Base-by-base conservation (phyloP, 2,329 filamentous ascomycete species). In the Fusarium graminum region DNA sequence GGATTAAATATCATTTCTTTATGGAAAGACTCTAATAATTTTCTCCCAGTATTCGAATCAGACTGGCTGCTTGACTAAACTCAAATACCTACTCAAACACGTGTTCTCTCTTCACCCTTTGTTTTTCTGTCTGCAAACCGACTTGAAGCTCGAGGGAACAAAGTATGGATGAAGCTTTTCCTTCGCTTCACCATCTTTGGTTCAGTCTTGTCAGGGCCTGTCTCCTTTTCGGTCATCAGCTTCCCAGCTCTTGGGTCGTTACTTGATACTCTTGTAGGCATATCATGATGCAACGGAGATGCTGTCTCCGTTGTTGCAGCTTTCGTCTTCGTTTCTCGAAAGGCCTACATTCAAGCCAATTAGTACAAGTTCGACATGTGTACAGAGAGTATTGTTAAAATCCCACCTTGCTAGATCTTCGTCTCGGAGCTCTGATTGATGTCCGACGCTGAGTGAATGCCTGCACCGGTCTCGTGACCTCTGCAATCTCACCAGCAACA, bases 401-500 rank as follows among this genome's bases (percentile, higher is more conserved):
- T 9, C 25, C 54, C 53, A 71, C 69, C 55, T 59, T 72, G 26
- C 63, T 69, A 3, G 67, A 61, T 40, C 40, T 69, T 42, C 60
- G 40, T 16, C 45, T 66, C 10, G 57, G 66, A 7, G 54, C 42
- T 34, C 59, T 69, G 17, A 54, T 26, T 11, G 46, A 45, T 26
- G 47, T 29, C 45, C 44, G 58, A 16, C 38, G 52, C 22, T 69
- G 63, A 12, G 13, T 13, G 19, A 36, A 25, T 12, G 42, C 9
- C 6, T 56, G 55, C 4, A 16, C 41, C 10, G 57, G 59, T 28
- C 62, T 67, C 4, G 42, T 42, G 8, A 45, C 52, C 10, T 72
- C 65, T 17, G 59, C 44, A 52, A 92, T 87, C 70, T 92, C 88
- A 13, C 88, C 87, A 17, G 87, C 82, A 16, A 92, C 80, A 0